phyloP scores from a whole-genome alignment of 2,329 filamentous ascomycete species.

The Hymenoscyphus repandus region DNA sequence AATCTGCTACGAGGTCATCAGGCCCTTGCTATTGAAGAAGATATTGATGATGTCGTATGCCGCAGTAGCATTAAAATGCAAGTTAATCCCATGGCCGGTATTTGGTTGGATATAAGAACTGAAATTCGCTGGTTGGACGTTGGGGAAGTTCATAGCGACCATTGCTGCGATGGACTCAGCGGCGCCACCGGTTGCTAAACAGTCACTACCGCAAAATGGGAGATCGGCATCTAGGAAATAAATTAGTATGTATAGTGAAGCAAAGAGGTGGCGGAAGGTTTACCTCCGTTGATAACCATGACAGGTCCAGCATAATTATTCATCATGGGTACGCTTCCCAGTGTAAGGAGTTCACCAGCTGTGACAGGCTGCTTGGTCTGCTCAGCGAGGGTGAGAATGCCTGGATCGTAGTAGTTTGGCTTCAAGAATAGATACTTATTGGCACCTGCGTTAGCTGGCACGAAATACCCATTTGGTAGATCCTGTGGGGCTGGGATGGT shows the following conservation, averaged over 20 bases:
- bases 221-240: constrained; percentile 34
- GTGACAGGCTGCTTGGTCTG: constrained; percentile 50
- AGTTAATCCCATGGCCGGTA: constrained; percentile 47
- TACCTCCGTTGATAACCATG: constrained; percentile 52
- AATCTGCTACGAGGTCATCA: neutral
- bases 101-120: constrained; percentile 48
- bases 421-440: constrained; percentile 49
- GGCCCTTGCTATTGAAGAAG: constrained; percentile 27
- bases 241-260: neutral
- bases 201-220: constrained; percentile 60
- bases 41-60: constrained; percentile 35
- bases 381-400: constrained; percentile 42
- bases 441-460: constrained; percentile 39
- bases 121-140: constrained; percentile 41
- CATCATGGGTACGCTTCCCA: constrained; percentile 36
- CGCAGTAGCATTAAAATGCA: constrained; percentile 30
- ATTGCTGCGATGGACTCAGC: constrained; percentile 25
- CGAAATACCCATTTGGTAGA: constrained; percentile 49
- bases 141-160: constrained; percentile 27
- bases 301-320: constrained; percentile 49
- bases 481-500: constrained; percentile 25
- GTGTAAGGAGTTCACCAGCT: constrained; percentile 53
- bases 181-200: constrained; percentile 38
- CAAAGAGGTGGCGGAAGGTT: constrained; percentile 12
- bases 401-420: constrained; percentile 50